Percentiles rank a stretch among this genome's conserved stretches.
These are phyloP conservation scores for Patellifolia procumbens DNA, from an alignment of 179 eudicot genomes.

Conservation along the genomic window DNA sequence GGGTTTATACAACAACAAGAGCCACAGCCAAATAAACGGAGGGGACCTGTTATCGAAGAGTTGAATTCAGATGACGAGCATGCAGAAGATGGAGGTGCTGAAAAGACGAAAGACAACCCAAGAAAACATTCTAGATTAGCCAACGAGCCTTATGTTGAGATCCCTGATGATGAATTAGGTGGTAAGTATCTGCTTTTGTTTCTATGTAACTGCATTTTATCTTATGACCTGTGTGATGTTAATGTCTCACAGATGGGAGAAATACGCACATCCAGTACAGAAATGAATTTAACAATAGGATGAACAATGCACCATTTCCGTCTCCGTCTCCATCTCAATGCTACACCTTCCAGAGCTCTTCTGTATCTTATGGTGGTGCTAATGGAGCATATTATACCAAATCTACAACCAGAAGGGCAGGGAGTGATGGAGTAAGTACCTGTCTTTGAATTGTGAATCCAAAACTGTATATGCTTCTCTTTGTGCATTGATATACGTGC, in stretches of 20 bases:
- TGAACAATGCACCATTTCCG: conserved; percentile 33
- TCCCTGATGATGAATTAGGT: conserved; percentile 64
- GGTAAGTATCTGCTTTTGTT: conserved; percentile 35
- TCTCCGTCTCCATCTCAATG: conserved; percentile 56
- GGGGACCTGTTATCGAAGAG: conserved; percentile 90
- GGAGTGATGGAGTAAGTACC: conserved; percentile 76
- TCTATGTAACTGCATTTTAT: background rate
- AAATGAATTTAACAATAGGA: conserved; percentile 39
- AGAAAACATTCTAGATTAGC: conserved; percentile 64
- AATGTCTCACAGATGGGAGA: conserved; percentile 43
- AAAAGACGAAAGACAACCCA: conserved; percentile 45
- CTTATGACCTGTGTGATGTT: background rate
- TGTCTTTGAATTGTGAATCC: background rate
- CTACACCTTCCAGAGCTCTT: conserved; percentile 83
- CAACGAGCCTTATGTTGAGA: conserved; percentile 54
- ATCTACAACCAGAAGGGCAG: conserved; percentile 67
- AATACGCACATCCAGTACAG: conserved; percentile 45
- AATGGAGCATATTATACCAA: conserved; percentile 77
- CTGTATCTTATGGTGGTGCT: conserved; percentile 61
- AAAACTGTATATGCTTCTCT: background rate
- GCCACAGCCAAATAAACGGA: conserved; percentile 50
- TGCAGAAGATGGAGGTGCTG: conserved; percentile 39
- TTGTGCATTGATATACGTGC: background rate
- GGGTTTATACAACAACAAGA: conserved; percentile 54
- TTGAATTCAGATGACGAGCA: conserved; percentile 78